A percentile compares a stretch with the other conserved stretches of the same genome.
These are phyloP conservation scores for Protea cynaroides DNA, from an alignment of 164 flowering plant genomes.

Conservation along the genomic window DNA sequence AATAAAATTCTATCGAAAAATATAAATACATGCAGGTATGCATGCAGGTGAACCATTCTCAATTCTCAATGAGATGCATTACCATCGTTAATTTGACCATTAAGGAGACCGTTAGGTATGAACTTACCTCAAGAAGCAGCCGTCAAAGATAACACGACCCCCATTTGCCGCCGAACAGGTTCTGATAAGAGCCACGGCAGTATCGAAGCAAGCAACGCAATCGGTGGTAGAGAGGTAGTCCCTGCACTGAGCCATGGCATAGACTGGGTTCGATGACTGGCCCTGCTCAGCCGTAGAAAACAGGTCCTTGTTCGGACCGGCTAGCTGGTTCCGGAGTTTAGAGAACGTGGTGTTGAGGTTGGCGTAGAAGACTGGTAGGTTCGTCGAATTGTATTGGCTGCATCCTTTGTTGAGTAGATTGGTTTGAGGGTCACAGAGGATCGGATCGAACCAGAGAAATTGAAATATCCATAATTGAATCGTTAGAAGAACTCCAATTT, in stretches of 20 bases:
- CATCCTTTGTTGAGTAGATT: conserved; percentile 14
- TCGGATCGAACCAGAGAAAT: neutral
- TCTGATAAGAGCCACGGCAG: conserved; percentile 20
- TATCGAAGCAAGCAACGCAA: conserved; percentile 24
- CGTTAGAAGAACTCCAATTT: too few relatives aligned
- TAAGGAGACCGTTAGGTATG: too few relatives aligned
- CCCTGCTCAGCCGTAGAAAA: conserved; percentile 27
- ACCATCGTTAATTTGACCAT: too few relatives aligned
- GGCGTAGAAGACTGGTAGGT: conserved; percentile 3
- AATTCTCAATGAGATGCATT: too few relatives aligned
- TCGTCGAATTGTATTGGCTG: conserved; percentile 14
- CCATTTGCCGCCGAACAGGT: conserved; percentile 32
- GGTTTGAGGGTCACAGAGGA: conserved; percentile 15
- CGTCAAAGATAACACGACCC: conserved; percentile 31
- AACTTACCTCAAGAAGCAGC: conserved; percentile 33
- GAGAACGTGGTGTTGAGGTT: conserved; percentile 5
- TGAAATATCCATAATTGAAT: too few relatives aligned
- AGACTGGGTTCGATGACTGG: conserved; percentile 17
- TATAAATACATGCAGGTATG: too few relatives aligned
- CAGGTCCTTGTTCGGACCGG: neutral
- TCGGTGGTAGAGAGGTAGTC: conserved; percentile 25
- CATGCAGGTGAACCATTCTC: too few relatives aligned
- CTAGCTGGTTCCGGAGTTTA: neutral
- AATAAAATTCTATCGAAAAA: too few relatives aligned
- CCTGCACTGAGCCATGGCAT: conserved; percentile 33